phyloP scores from a whole-genome alignment of 768 basidiomycete genomes.

The Podaxis pistillaris region DNA sequence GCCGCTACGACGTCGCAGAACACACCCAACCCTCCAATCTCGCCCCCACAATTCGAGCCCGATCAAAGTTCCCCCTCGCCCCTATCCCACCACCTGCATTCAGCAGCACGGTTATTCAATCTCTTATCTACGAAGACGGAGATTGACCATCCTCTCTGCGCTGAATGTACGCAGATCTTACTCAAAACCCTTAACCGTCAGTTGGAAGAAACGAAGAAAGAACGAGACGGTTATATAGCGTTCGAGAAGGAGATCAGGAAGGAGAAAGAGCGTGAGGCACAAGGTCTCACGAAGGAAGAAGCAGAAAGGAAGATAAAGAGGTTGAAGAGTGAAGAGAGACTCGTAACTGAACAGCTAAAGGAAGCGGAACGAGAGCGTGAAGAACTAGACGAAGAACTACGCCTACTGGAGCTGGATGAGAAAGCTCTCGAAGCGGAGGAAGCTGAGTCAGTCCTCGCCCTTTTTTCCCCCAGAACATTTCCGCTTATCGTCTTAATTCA shows the following conservation, averaged over 20 bases:
- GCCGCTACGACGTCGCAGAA: conserved; percentile 28
- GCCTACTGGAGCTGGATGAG: conserved; percentile 73
- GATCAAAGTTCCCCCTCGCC: conserved; percentile 67
- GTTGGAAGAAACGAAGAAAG: conserved; percentile 87
- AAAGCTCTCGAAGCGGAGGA: conserved; percentile 79
- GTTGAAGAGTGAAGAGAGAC: conserved; percentile 63
- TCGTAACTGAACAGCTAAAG: conserved; percentile 73
- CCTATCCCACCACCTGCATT: conserved; percentile 74
- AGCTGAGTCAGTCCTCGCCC: conserved; percentile 56
- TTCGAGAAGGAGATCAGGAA: conserved; percentile 87
- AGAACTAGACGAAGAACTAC: conserved; percentile 72
- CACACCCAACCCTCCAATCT: conserved; percentile 24
- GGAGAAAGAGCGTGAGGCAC: conserved; percentile 72
- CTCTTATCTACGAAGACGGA: conserved; percentile 74
- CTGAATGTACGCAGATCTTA: conserved; percentile 87
- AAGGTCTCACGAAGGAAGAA: conserved; percentile 59
- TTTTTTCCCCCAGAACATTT: conserved; percentile 1
- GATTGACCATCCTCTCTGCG: conserved; percentile 92
- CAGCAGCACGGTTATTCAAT: conserved; percentile 73
- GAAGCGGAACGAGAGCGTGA: conserved; percentile 74
- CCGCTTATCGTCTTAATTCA: conserved; percentile 27
- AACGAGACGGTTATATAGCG: conserved; percentile 89
- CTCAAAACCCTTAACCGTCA: conserved; percentile 73
- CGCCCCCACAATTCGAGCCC: conserved; percentile 39
- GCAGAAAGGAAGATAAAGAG: conserved; percentile 72